Evolutionary conservation across 768 basidiomycete species (phyloP).

Genomic region (Leccinum disarticulatum): DNA sequence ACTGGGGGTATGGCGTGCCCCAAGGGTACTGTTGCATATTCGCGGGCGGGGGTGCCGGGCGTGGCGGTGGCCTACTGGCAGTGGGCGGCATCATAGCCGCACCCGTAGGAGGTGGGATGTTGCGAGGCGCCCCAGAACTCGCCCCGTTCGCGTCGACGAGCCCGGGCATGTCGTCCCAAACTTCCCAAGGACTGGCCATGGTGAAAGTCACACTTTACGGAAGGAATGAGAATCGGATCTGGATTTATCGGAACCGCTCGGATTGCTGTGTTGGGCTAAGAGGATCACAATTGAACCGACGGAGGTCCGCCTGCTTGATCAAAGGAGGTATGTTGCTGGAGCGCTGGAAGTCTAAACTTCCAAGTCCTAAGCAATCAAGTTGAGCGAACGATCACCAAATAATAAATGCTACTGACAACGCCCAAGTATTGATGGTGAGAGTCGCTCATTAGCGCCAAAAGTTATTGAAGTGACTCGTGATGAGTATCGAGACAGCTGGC

Average conservation of each 20-base stretch:
- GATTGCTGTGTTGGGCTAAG: conserved; percentile 20
- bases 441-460: background rate
- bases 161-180: conserved; percentile 28
- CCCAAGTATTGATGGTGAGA: background rate
- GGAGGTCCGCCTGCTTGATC: background rate
- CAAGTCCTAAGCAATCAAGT: background rate
- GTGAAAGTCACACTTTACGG: conserved; percentile 9
- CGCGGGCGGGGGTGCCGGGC: background rate
- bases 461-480: background rate
- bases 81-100: conserved; percentile 15
- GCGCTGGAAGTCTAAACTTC: background rate
- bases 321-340: background rate
- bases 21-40: conserved; percentile 11
- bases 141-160: conserved; percentile 22
- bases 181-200: conserved; percentile 13
- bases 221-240: background rate
- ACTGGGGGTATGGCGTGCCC: conserved; percentile 20
- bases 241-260: conserved; percentile 19
- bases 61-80: conserved; percentile 13
- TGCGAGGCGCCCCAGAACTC: background rate
- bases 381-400: background rate
- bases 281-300: conserved; percentile 1
- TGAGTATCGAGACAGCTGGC: conserved; percentile 1
- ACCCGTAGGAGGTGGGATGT: conserved; percentile 28
- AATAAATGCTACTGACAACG: background rate